Evolutionary conservation across 805 yeast species (phyloP).

Genomic region (Ogataea pini): DNA sequence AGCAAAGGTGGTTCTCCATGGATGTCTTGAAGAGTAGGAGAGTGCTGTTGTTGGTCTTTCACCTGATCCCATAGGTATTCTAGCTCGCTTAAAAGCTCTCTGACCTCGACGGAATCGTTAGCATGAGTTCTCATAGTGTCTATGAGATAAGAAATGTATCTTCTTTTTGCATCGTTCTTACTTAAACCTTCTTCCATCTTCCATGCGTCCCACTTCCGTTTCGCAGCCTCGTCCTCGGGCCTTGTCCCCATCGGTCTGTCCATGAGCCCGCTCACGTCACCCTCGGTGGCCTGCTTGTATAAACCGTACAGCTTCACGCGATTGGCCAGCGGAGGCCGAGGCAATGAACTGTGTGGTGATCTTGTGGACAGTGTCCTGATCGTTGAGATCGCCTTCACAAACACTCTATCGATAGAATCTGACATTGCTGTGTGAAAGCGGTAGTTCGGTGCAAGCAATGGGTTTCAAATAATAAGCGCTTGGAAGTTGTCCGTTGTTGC

Average conservation of each 20-base stretch:
- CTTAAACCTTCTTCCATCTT: conserved; percentile 67
- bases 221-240: conserved; percentile 65
- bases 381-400: conserved; percentile 79
- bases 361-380: conserved; percentile 70
- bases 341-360: conserved; percentile 60
- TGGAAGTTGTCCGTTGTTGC: not conserved
- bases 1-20: conserved; percentile 13
- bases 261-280: conserved; percentile 71
- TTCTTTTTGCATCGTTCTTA: conserved; percentile 70
- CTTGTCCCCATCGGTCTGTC: conserved; percentile 61
- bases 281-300: conserved; percentile 89
- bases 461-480: not conserved
- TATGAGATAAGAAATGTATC: conserved; percentile 66
- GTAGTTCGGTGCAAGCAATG: too few relatives aligned
- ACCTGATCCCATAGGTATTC: conserved; percentile 77
- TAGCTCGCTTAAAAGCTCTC: conserved; percentile 64
- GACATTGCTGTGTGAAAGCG: conserved; percentile 44
- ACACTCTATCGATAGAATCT: conserved; percentile 71
- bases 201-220: conserved; percentile 87
- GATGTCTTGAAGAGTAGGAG: conserved; percentile 23
- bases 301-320: conserved; percentile 74
- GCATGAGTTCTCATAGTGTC: conserved; percentile 74
- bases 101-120: conserved; percentile 63
- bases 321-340: conserved; percentile 74
- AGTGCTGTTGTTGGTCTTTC: conserved; percentile 19